Evolutionary conservation across 805 yeast species (phyloP), one percentile per base, ranked within the genome.

Genomic region (Sungouiozyma ichnusensis): DNA sequence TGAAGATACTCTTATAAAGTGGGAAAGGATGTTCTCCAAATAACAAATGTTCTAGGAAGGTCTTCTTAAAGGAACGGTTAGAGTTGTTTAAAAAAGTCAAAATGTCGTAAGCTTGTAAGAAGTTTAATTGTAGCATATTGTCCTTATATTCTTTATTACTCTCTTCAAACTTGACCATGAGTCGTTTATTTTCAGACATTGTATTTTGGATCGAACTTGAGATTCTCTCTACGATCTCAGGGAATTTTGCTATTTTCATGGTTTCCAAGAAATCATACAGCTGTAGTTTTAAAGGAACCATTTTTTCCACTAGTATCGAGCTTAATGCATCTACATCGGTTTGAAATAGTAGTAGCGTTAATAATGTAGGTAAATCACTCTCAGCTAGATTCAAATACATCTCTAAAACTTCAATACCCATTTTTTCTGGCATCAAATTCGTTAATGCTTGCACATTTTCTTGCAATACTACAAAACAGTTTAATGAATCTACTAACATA

Each of bases 31-130:
- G 68, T 42, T 72, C 69, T 38, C 77, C 74, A 68, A 81, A 78
- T 62, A 81, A 65, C 38, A 77, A 63, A 49, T 80, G 85, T 54
- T 81, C 85, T 41, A 73, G 75, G 53, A 71, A 77, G 24, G 69
- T 61, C 58, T 79, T 80, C 46, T 73, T 77, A 62, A 81, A 81
- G 0, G 79, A 64, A 54, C 75, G 67, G 53, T 77, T 76, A 15
- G 79, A 68, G 48, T 72, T 75, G 44, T 71, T 71, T 34, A 79
- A 59, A 53, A 81, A 78, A 32, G 69, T 64, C 46, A 71, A 67
- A 39, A 79, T 60, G 51, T 77, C 79, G 60, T 74, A 66, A 2
- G 77, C 71, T 37, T 73, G 69, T 37, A 76, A 63, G 18, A 77
- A 24, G 17, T 43, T 54, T 7, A 55, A 44, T 14, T 38, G 42